These are phyloP conservation scores for Pulveroboletus sp. DNA, from an alignment of 768 basidiomycete species.

Conservation along the genomic window DNA sequence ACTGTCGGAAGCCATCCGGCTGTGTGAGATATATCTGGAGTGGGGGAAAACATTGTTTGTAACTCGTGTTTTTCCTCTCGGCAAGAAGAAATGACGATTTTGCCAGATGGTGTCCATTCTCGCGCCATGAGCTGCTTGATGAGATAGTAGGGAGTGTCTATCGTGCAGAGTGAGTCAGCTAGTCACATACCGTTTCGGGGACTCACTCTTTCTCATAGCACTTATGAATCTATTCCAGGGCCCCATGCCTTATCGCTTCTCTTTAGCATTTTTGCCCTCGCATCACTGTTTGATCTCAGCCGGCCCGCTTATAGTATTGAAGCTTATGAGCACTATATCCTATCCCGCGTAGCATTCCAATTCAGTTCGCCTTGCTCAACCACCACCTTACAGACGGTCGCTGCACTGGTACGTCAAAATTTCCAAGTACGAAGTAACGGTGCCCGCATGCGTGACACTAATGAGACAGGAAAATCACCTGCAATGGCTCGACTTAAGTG, in stretches of 20 bases:
- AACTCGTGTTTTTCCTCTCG: background rate
- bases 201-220: conserved; percentile 27
- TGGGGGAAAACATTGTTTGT: conserved; percentile 57
- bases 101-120: conserved; percentile 50
- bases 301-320: conserved; percentile 46
- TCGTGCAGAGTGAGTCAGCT: conserved; percentile 41
- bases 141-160: conserved; percentile 54
- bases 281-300: conserved; percentile 54
- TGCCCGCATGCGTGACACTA: conserved; percentile 8
- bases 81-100: background rate
- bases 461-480: conserved; percentile 36
- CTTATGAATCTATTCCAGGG: conserved; percentile 36
- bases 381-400: conserved; percentile 53
- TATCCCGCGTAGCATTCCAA: conserved; percentile 51
- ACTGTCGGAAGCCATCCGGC: conserved; percentile 51
- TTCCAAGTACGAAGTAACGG: conserved; percentile 1
- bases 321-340: conserved; percentile 58
- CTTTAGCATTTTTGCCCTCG: conserved; percentile 64
- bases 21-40: conserved; percentile 65
- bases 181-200: background rate
- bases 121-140: conserved; percentile 52
- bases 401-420: conserved; percentile 47
- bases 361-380: conserved; percentile 43
- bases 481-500: conserved; percentile 53
- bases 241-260: conserved; percentile 59